Base-by-base conservation (phyloP, 768 basidiomycete genomes). In the Hygrocybe punicea region DNA sequence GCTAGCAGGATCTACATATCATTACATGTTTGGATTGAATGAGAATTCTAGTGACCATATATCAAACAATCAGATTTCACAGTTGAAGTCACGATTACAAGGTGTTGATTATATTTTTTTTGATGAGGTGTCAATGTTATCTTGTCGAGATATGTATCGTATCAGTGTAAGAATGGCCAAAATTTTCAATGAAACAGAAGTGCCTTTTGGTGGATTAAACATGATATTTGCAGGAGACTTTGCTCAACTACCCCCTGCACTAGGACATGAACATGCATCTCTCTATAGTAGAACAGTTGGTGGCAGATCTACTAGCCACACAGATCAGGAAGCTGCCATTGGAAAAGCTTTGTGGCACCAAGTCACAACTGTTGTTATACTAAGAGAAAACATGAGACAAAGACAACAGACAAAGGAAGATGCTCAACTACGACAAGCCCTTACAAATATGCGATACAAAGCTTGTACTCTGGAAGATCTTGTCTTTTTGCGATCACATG, bases 201-300 rank as follows among this genome's bases (percentile, higher is more conserved):
- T 46, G 5, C 62, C 71, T 10, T 76, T 75, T 63, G 74, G 73
- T 13, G 72, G 74, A 1, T 56, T 72, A 6, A 74, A 70, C 35
- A 67, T 75, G 58, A 69, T 76, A 21, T 65, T 77, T 55, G 65
- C 70, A 17, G 74, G 75, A 6, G 73, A 78, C 47, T 77, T 78
- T 66, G 75, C 73, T 6, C 69, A 70, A 49, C 55, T 69, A 2
- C 63, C 66, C 7, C 67, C 17, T 57, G 59, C 29, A 29, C 29
- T 29, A 4, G 29, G 29, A 29, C 29, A 29, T 1, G 64, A 65
- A 35, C 1, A 39, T 59, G 39, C 62, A 42, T 55, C 64, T 10
- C 58, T 66, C 11, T 66, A 62, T 42, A 60, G 58, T 33, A 19
- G 58, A 25, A 34, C 19, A 2, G 51, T 62, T 37, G 55, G 61